Evolutionary conservation across 805 yeast species (phyloP), one percentile per base, ranked within the genome.

Genomic region (Wickerhamiella bombiphila): DNA sequence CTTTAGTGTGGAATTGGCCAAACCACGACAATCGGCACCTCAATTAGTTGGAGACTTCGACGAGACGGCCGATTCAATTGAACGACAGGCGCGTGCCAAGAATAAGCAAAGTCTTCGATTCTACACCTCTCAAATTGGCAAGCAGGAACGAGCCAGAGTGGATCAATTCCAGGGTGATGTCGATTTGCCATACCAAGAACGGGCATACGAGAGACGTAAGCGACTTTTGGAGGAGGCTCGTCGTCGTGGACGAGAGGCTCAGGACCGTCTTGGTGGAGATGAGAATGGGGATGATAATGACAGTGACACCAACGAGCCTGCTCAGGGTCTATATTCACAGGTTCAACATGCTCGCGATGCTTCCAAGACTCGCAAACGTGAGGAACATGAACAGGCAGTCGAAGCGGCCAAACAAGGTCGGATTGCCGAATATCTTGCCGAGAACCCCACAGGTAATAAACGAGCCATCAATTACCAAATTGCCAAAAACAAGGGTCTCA

Each of bases 61-160:
- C n/a, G 94, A 83, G 52, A 65, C 56, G 21, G 73, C 80, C 32
- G 93, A 80, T 36, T 91, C 74, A 20, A 75, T 83, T 34, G 97
- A 91, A 58, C 68, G 48, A 40, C 53, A 49, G 30, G 53, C 51
- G 3, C 45, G 54, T 1, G 49, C 70, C 32, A 93, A 82, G 52
- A 97, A 85, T 41, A 88, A 86, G 63, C 72, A 69, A 42, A 70
- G 93, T 2, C 70, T 91, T 51, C 76, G 97, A 43, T 91, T 91
- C 74, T 91, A 91, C 68, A 91, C 98, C 1, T 81, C 97, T 41
- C 86, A 88, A 60, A 86, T 91, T 58, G 95, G 85, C 57, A 93
- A 86, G 61, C 77, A 76, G 37, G 36, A 43, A 4, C 40, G 35
- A 5, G 20, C 36, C 17, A 32, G 32, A 32, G 37, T 34, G 5